A percentile compares a stretch with the other conserved stretches of the same genome.
Evolutionary conservation across 1,284 basidiomycete genomes (phyloP).

Genomic region (Trametes versicolor): DNA sequence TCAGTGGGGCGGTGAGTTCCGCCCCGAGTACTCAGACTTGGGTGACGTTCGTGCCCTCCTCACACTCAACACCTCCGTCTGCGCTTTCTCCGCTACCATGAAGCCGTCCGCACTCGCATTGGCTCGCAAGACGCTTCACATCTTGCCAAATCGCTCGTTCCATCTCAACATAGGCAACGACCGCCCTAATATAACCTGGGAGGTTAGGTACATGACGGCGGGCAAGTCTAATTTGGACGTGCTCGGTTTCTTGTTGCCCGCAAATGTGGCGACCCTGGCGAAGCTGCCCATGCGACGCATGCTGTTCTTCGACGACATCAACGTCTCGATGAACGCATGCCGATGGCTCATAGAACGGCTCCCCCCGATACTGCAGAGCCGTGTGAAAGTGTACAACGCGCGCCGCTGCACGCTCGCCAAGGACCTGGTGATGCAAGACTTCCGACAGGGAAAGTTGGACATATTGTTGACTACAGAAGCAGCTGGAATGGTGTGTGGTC

Average conservation of each 20-base stretch:
- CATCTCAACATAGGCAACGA: slow-evolving; percentile 15
- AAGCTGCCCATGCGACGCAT: too few species aligned
- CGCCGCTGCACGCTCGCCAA: slow-evolving; percentile 35
- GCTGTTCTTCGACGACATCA: slow-evolving; percentile 12
- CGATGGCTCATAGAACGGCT: not conserved
- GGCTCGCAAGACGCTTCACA: not conserved
- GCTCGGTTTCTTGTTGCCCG: too few species aligned
- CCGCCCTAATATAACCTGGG: slow-evolving; percentile 11
- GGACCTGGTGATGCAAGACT: slow-evolving; percentile 13
- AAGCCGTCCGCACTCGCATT: not conserved
- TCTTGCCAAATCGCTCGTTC: too few species aligned
- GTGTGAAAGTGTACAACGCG: slow-evolving; percentile 13
- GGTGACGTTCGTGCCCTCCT: not conserved
- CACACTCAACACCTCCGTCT: not conserved
- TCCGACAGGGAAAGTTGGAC: slow-evolving; percentile 15
- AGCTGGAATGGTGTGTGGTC: slow-evolving; percentile 33
- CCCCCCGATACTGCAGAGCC: not conserved
- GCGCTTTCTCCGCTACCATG: not conserved
- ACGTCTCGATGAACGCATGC: not conserved
- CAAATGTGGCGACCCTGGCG: too few species aligned
- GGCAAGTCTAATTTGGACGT: not conserved
- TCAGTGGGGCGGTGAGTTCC: slow-evolving; percentile 16
- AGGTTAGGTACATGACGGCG: slow-evolving; percentile 7
- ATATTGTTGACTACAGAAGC: slow-evolving; percentile 31
- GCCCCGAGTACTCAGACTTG: not conserved